These are phyloP conservation scores for Nannochloropsis granulata DNA, from an alignment of 108 stramenopile genomes.

Conservation along the genomic window DNA sequence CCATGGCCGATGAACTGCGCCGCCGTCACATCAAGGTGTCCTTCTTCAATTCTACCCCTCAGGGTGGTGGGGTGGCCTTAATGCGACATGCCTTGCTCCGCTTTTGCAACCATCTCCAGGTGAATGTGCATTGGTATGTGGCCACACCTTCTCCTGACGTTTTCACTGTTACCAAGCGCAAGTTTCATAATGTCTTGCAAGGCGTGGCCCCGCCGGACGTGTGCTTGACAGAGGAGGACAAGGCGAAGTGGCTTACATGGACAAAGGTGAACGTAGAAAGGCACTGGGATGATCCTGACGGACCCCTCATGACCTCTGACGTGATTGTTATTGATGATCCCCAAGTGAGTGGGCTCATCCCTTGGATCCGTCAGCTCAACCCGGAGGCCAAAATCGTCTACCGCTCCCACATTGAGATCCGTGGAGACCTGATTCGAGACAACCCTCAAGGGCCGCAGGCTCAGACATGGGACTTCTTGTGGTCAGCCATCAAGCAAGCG, in stretches of 20 bases:
- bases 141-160: not conserved
- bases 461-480: not conserved
- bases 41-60: not conserved
- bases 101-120: not conserved
- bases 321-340: not conserved
- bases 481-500: not conserved
- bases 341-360: not conserved
- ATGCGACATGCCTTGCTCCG: not conserved
- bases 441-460: not conserved
- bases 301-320: not conserved
- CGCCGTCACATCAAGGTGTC: not conserved
- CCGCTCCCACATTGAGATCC: not conserved
- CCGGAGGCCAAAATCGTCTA: not conserved
- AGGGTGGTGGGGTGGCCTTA: not conserved
- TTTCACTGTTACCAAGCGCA: not conserved
- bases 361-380: not conserved
- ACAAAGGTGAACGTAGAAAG: not conserved
- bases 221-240: not conserved
- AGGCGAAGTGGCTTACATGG: not conserved
- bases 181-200: not conserved
- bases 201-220: not conserved
- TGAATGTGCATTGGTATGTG: not conserved
- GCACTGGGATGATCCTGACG: not conserved
- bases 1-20: not conserved
- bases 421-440: not conserved